These are phyloP conservation scores for Candida sanyiensis DNA, from an alignment of 805 yeast species.

Conservation along the genomic window DNA sequence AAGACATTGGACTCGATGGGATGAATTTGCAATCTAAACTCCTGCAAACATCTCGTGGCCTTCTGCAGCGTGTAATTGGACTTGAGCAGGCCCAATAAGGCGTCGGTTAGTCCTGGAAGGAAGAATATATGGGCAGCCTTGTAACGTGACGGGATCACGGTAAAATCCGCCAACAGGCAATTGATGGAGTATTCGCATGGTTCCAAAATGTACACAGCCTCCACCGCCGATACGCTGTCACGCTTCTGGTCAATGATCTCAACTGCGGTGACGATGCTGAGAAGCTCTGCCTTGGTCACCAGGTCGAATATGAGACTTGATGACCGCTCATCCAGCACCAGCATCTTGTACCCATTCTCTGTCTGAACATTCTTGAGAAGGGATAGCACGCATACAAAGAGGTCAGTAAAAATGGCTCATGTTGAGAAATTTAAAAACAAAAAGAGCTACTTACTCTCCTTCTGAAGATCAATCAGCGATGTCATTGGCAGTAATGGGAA, in stretches of 20 bases:
- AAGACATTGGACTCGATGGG: constrained; percentile 72
- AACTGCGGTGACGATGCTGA: constrained; percentile 54
- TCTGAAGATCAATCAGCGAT: constrained; percentile 34
- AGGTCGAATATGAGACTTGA: constrained; percentile 43
- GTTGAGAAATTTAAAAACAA: too few relatives aligned
- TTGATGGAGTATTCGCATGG: constrained; percentile 63
- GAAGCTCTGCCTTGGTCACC: constrained; percentile 42
- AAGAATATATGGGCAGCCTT: constrained; percentile 68
- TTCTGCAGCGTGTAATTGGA: constrained; percentile 27
- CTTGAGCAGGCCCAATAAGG: constrained; percentile 27
- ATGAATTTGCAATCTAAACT: constrained; percentile 43
- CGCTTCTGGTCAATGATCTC: constrained; percentile 59
- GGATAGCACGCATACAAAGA: constrained; percentile 30
- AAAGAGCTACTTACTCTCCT: constrained; percentile 27
- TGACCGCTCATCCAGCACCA: constrained; percentile 54
- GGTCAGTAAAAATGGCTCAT: too few relatives aligned
- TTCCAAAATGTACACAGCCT: constrained; percentile 75
- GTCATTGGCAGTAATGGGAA: constrained; percentile 26
- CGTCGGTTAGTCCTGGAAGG: constrained; percentile 48
- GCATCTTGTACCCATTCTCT: constrained; percentile 38
- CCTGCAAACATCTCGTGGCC: constrained; percentile 29
- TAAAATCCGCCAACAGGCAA: constrained; percentile 73
- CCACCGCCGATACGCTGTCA: constrained; percentile 56
- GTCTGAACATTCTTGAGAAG: constrained; percentile 38
- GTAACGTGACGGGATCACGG: constrained; percentile 63